Conservation (phyloP, 1,139 yeast species). For the Sugiyamaella xylanicola region DNA sequence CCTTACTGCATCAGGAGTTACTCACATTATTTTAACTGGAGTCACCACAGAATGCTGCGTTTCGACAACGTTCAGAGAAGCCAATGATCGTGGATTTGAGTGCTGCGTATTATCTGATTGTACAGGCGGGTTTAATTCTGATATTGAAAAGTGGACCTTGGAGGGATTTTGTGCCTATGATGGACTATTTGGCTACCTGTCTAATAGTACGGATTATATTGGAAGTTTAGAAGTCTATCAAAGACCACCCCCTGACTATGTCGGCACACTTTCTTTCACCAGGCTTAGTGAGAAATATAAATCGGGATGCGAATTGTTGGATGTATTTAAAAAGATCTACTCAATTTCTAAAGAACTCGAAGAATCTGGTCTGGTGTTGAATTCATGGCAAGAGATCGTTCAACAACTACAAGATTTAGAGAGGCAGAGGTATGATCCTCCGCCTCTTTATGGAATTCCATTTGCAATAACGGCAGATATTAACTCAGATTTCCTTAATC, state of each 20-base stretch:
- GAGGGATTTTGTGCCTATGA: constrained; percentile 38
- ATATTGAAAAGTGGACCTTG: constrained; percentile 34
- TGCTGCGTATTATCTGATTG: constrained; percentile 39
- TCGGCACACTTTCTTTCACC: background rate
- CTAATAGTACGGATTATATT: constrained; percentile 21
- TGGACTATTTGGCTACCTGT: constrained; percentile 37
- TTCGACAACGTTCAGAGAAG: constrained; percentile 39
- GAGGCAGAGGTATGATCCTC: constrained; percentile 8
- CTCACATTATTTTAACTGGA: constrained; percentile 37
- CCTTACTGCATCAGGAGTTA: constrained; percentile 36
- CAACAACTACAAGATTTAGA: background rate
- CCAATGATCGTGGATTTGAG: constrained; percentile 40
- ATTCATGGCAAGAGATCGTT: background rate
- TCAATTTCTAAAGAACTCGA: background rate
- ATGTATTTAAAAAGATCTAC: background rate
- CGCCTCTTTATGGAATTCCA: constrained; percentile 22
- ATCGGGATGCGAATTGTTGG: background rate
- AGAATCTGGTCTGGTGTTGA: background rate
- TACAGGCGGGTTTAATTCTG: constrained; percentile 37
- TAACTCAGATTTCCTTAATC: constrained; percentile 9
- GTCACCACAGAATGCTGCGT: constrained; percentile 42
- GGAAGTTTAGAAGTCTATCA: constrained; percentile 13
- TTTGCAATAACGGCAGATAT: constrained; percentile 17
- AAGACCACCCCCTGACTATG: constrained; percentile 8
- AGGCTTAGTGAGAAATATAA: background rate